Percentiles rank a stretch among this genome's conserved stretches.
phyloP scores from a whole-genome alignment of 352 stramenopile genomes.

The Phytophthora melonis region DNA sequence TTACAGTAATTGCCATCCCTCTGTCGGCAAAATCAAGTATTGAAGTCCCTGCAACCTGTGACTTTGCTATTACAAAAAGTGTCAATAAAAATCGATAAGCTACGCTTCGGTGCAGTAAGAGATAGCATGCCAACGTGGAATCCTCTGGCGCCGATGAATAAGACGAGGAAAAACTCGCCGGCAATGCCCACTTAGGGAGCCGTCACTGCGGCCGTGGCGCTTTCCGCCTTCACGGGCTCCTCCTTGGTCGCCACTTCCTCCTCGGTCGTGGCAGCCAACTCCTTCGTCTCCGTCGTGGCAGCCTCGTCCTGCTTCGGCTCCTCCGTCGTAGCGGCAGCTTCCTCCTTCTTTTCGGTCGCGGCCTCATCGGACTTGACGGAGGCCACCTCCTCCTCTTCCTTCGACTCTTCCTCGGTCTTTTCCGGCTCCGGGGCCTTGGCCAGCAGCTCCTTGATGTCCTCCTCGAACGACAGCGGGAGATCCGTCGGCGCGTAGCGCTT shows the following conservation, averaged over 20 bases:
- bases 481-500: slow-evolving; percentile 39
- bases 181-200: slow-evolving; percentile 18
- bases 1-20: not conserved
- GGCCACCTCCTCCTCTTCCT: slow-evolving; percentile 19
- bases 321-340: slow-evolving; percentile 8
- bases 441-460: slow-evolving; percentile 52
- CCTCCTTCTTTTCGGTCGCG: slow-evolving; percentile 16
- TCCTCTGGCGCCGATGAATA: slow-evolving; percentile 23
- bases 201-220: slow-evolving; percentile 29
- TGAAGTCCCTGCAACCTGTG: slow-evolving; percentile 9
- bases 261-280: slow-evolving; percentile 18
- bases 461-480: slow-evolving; percentile 33
- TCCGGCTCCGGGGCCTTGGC: slow-evolving; percentile 41
- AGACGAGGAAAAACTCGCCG: slow-evolving; percentile 7
- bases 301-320: too few species aligned
- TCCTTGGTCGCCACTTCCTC: slow-evolving; percentile 25
- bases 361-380: slow-evolving; percentile 15
- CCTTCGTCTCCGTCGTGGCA: slow-evolving; percentile 26
- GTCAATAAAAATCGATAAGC: slow-evolving; percentile 43
- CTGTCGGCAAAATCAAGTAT: not conserved
- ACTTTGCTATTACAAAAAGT: slow-evolving; percentile 42
- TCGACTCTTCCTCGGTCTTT: slow-evolving; percentile 29
- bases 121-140: slow-evolving; percentile 36
- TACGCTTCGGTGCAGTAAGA: slow-evolving; percentile 36
- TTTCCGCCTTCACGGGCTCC: slow-evolving; percentile 30